Percentiles rank a stretch among this genome's conserved stretches.
Conservation (phyloP, 768 basidiomycete genomes). For the Trametes cingulata region DNA sequence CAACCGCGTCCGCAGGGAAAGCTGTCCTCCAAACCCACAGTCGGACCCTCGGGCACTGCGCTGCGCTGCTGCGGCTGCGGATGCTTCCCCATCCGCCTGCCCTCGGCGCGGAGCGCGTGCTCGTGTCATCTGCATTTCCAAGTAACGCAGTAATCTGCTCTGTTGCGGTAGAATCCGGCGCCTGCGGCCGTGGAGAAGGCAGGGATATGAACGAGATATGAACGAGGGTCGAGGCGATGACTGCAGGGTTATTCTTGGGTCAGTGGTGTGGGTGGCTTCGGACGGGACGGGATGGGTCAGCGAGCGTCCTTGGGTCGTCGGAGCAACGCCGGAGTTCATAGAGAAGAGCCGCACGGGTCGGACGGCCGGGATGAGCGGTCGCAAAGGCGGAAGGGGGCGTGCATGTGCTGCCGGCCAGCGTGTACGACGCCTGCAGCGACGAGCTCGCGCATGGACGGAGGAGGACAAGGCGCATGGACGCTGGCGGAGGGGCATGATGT, state of each 20-base stretch:
- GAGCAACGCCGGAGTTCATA: background rate
- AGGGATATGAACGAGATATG: background rate
- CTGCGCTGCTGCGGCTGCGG: too few relatives aligned
- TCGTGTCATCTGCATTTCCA: too few relatives aligned
- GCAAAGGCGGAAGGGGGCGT: background rate
- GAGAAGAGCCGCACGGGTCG: constrained; percentile 12
- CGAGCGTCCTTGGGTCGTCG: background rate
- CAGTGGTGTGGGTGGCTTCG: background rate
- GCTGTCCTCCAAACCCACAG: too few relatives aligned
- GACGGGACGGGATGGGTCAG: background rate
- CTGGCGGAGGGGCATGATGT: background rate
- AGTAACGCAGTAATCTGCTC: too few relatives aligned
- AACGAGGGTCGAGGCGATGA: background rate
- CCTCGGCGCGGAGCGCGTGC: too few relatives aligned
- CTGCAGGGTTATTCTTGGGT: background rate
- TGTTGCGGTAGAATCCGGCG: too few relatives aligned
- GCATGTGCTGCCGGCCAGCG: background rate
- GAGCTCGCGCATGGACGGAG: background rate
- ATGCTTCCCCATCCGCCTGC: too few relatives aligned
- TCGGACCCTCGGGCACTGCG: too few relatives aligned
- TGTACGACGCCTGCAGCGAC: background rate
- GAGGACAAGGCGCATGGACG: background rate
- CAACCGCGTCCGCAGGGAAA: too few relatives aligned
- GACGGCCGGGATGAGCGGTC: constrained; percentile 9
- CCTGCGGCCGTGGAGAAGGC: too few relatives aligned